Conservation (phyloP, 345 rosid species). For the Viola odorata region DNA sequence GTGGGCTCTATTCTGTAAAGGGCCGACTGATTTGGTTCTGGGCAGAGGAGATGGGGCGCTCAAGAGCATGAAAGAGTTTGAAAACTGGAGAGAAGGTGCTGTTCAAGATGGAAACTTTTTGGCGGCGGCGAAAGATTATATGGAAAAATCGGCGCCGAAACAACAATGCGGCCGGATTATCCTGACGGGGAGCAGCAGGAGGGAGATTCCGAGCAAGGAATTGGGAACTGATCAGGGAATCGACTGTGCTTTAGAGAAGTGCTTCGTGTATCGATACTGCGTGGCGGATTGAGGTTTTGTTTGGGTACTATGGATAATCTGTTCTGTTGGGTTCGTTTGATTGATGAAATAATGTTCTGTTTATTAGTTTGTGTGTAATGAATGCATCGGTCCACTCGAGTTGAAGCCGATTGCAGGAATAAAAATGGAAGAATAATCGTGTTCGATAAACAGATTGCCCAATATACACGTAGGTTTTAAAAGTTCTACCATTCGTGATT, state of each 20-base stretch:
- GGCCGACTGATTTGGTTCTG: constrained; percentile 9
- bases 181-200: constrained; percentile 23
- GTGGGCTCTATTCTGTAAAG: constrained; percentile 31
- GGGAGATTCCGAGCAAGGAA: constrained; percentile 25
- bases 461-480: no score
- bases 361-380: no score
- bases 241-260: constrained; percentile 41
- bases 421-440: neutral
- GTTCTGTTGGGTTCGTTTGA: no score
- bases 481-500: no score
- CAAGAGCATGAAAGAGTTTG: constrained; percentile 6
- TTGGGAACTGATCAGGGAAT: no score
- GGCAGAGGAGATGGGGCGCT: constrained; percentile 11
- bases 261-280: constrained; percentile 38
- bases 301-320: no score
- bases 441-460: no score
- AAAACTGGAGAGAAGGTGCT: constrained; percentile 2
- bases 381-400: no score
- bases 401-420: neutral
- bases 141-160: constrained; percentile 7
- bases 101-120: no score
- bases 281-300: no score
- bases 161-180: constrained; percentile 34
- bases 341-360: no score
- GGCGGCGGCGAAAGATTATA: neutral